Base-by-base conservation (phyloP, 208 protist species). In the Crithidia sp. region DNA sequence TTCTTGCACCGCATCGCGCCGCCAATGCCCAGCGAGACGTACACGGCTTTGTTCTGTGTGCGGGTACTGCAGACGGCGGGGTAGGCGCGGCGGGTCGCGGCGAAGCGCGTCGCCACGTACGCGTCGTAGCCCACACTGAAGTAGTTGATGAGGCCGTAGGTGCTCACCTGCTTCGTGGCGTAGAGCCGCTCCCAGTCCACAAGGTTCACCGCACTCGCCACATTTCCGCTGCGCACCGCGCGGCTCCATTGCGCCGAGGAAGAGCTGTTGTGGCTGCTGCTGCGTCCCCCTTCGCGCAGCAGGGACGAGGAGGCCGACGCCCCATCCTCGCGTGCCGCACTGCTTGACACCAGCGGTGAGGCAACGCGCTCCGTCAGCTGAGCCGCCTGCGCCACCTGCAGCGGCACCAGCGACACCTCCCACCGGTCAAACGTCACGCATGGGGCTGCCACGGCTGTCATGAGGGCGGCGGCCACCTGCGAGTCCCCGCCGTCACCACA, bases 41-140 rank as follows among this genome's bases (percentile, higher is more conserved):
- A 96, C 44, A 94, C 81, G n/a, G 83, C 76, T 64, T 93, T 93
- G 71, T 94, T 96, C 44, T 79, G 71, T 19, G 67, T 72, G 50
- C 89, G 91, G 37, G 77, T 87, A 65, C 79, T 86, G 71, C 89
- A 94, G 57, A 96, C 71, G 19, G 36, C 17, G 10, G 86, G 85
- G 67, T 93, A 66, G 50, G 64, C 71, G 13, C 73, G 79, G 19
- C 91, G 83, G 54, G 83, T 85, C 16, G 60, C 41, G 54, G 88
- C 84, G 71, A 96, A 93, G 58, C 85, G 79, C 0, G 75, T 79
- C 49, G 78, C 45, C 3, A 96, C 86, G 77, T 91, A 93, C 14
- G 87, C 89, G 66, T 96, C 91, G 77, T 83, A 94, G 62, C 91
- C 91, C 19, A 96, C 67, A 49, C 87, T 82, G 55, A 96, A 68